These are phyloP conservation scores for Setaria italica DNA, from an alignment of 202 grass and related monocot species.

Conservation along the genomic window DNA sequence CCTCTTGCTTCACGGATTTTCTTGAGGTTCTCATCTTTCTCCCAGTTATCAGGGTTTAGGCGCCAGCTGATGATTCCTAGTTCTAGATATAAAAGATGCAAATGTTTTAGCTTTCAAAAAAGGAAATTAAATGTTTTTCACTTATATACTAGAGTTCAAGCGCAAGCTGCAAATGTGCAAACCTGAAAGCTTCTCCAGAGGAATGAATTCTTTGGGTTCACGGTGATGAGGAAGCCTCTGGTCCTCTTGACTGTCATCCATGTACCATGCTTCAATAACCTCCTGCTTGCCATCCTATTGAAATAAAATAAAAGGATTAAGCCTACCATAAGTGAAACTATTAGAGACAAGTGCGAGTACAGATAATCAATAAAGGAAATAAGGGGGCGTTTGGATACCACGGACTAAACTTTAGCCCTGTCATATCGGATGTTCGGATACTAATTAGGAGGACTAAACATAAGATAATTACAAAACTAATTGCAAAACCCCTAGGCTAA, in stretches of 20 bases:
- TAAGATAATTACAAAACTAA: too few species aligned
- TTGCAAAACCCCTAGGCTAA: too few species aligned
- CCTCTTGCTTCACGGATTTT: constrained; percentile 86
- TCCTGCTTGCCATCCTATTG: constrained; percentile 67
- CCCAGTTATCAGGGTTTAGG: constrained; percentile 66
- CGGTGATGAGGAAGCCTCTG: constrained; percentile 80
- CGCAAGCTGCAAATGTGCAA: background rate
- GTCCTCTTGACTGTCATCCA: constrained; percentile 82
- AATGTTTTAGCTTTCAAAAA: background rate
- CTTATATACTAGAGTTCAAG: background rate
- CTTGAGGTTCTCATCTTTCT: constrained; percentile 83
- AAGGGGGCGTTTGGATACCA: background rate
- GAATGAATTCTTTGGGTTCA: constrained; percentile 78
- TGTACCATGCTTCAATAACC: constrained; percentile 76
- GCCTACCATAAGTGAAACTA: background rate
- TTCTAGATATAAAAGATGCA: constrained; percentile 54
- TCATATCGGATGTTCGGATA: too few species aligned
- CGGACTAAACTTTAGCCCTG: too few species aligned
- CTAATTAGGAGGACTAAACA: too few species aligned
- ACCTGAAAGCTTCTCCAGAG: constrained; percentile 77
- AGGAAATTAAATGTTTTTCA: background rate
- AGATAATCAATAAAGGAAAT: background rate
- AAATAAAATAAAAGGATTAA: background rate
- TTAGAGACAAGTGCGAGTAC: background rate
- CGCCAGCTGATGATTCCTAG: constrained; percentile 81